Base-by-base conservation (phyloP, 495 filamentous ascomycete genomes). In the Xylaria palmicola region DNA sequence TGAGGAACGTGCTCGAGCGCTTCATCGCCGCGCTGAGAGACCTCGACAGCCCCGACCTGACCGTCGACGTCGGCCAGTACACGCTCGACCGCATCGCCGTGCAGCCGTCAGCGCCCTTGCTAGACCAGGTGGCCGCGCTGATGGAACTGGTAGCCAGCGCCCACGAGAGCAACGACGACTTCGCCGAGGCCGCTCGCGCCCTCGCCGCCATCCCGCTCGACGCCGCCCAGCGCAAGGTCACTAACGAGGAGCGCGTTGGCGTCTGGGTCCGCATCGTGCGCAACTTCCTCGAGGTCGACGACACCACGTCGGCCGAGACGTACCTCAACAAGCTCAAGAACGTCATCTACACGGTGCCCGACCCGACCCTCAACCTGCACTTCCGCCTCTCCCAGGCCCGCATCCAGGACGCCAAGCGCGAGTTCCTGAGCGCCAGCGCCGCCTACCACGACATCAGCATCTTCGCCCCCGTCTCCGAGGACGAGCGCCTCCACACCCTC, bases 191-290 rank as follows among this genome's bases (percentile, higher is more conserved):
- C 0, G 94, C 94, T 4, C 84, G 86, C 63, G 81, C 83, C 6
- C 86, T 98, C 2, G 80, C 90, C 68, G 89, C 87, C 24, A 96
- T 98, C 65, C 88, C 90, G 32, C 86, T 97, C 17, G 92, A 97
- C 69, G 88, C 84, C 45, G 90, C 90, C 22, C 92, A 97, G 74
- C 88, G 91, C 13, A 85, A 88, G 58, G 87, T 97, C 19, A 81
- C 86, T 9, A 87, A 90, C 72, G 81, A 89, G 56, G 87, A 90
- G 55, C 92, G 92, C 72, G 89, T 90, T 3, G 77, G 76, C 27
- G 81, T 96, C 44, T 97, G 92, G 89, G 89, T 98, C 50, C 88
- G 95, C 48, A 98, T 98, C 70, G 92, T 94, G 73, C 86, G 95
- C 53, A 88, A 94, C 74, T 93, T 94, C 72, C 84, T 98, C 45